Percentiles rank a stretch among this genome's conserved stretches.
Conservation (phyloP, 768 basidiomycete genomes). For the Amanita pseudoporphyria region DNA sequence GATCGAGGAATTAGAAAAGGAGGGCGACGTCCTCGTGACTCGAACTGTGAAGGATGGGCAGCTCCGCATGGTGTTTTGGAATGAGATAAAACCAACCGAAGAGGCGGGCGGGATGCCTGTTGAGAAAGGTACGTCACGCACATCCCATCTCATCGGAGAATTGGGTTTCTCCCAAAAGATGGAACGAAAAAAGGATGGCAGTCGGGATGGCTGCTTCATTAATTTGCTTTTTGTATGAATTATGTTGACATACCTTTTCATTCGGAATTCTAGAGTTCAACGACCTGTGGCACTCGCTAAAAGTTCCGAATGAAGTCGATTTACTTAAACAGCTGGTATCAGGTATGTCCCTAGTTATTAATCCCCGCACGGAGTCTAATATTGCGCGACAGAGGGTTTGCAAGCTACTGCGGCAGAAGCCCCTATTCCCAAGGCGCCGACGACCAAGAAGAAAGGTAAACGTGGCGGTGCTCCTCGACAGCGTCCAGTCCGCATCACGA, state of each 20-base stretch:
- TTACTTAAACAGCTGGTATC: constrained; percentile 67
- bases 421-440: constrained; percentile 41
- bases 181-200: not conserved
- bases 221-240: not conserved
- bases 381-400: constrained; percentile 51
- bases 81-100: constrained; percentile 73
- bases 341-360: constrained; percentile 30
- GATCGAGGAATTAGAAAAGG: constrained; percentile 83
- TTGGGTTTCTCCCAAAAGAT: not conserved
- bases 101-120: constrained; percentile 62
- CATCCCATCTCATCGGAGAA: not conserved
- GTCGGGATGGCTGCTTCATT: not conserved
- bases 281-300: constrained; percentile 79
- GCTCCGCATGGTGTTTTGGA: constrained; percentile 82
- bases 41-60: constrained; percentile 78
- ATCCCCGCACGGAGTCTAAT: constrained; percentile 5
- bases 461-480: constrained; percentile 66
- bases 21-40: constrained; percentile 84
- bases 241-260: not conserved
- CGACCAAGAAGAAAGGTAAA: constrained; percentile 69
- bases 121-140: constrained; percentile 59
- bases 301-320: constrained; percentile 81
- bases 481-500: constrained; percentile 77
- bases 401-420: constrained; percentile 68
- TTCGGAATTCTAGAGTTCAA: constrained; percentile 54